These are phyloP conservation scores for Cokeromyces recurvatus DNA, from an alignment of 371 early-diverging fungal species.

Conservation along the genomic window DNA sequence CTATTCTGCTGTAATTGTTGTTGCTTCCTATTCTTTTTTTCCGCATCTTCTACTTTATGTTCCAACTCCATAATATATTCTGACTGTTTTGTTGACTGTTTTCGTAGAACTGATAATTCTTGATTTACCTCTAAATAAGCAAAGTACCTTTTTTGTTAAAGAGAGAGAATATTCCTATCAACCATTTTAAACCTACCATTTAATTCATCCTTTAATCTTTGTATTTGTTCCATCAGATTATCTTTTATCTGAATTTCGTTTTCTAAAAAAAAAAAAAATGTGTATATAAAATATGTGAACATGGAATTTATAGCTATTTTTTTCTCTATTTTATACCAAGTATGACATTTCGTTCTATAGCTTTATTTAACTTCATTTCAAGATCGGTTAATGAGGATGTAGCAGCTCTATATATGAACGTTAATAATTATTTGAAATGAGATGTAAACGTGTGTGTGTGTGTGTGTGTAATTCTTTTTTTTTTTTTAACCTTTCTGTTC, in stretches of 20 bases:
- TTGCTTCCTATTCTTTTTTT: slow-evolving; percentile 32
- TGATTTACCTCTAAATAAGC: slow-evolving; percentile 48
- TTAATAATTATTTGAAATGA: too few relatives aligned
- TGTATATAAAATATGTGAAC: too few relatives aligned
- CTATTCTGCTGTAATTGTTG: slow-evolving; percentile 16
- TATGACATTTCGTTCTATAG: slow-evolving; percentile 64
- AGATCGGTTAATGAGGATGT: slow-evolving; percentile 67
- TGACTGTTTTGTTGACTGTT: slow-evolving; percentile 34
- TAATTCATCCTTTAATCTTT: slow-evolving; percentile 77
- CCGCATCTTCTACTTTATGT: slow-evolving; percentile 29
- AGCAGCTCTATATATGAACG: slow-evolving; percentile 60
- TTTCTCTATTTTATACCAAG: slow-evolving; percentile 38
- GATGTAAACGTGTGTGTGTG: too few relatives aligned
- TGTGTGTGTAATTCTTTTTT: too few relatives aligned
- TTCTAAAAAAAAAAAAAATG: too few relatives aligned
- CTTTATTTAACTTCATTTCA: slow-evolving; percentile 65
- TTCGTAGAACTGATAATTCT: slow-evolving; percentile 54
- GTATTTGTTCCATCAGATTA: slow-evolving; percentile 65
- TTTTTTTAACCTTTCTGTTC: slow-evolving; percentile 11
- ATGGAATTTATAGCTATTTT: too few relatives aligned
- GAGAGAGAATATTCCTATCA: too few relatives aligned
- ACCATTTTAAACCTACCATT: too few relatives aligned
- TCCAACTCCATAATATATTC: slow-evolving; percentile 34
- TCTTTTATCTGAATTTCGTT: slow-evolving; percentile 67
- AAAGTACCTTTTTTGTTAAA: too few relatives aligned